A percentile compares a stretch with the other conserved stretches of the same genome.
Conservation (phyloP, 805 yeast species). For the Wickerhamiella musiphila region DNA sequence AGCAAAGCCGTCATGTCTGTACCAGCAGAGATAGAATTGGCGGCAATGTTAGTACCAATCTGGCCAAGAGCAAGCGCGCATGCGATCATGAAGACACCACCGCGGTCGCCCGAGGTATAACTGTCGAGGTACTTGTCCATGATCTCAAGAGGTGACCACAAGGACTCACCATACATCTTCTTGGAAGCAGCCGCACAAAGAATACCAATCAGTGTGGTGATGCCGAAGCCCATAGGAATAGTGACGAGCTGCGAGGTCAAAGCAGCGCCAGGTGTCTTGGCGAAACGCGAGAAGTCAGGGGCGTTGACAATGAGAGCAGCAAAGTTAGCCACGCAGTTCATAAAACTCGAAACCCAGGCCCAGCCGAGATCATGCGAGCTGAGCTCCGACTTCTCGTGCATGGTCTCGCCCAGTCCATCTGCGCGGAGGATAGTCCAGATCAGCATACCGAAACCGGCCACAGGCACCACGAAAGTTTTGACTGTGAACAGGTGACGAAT, state of each 20-base stretch:
- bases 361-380: conserved; percentile 50
- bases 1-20: conserved; percentile 31
- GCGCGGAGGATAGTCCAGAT: conserved; percentile 75
- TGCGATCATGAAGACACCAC: conserved; percentile 63
- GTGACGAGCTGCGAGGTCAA: conserved; percentile 31
- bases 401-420: conserved; percentile 59
- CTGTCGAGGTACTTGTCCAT: conserved; percentile 37
- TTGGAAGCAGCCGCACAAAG: conserved; percentile 68
- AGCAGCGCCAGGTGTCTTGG: conserved; percentile 27
- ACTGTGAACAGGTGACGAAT: conserved; percentile 71
- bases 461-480: conserved; percentile 62
- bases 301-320: conserved; percentile 80
- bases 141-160: conserved; percentile 77
- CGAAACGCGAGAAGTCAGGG: conserved; percentile 78
- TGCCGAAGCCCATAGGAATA: conserved; percentile 60
- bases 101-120: conserved; percentile 36
- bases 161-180: conserved; percentile 44
- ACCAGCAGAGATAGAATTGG: conserved; percentile 33
- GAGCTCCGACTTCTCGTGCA: conserved; percentile 36
- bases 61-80: conserved; percentile 42
- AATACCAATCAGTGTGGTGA: conserved; percentile 74
- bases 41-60: conserved; percentile 30
- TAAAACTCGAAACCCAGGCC: conserved; percentile 63
- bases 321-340: conserved; percentile 73
- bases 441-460: conserved; percentile 69